These are phyloP conservation scores for Choanephora cucurbitarum DNA, from an alignment of 371 early-diverging fungal genomes.

Conservation along the genomic window DNA sequence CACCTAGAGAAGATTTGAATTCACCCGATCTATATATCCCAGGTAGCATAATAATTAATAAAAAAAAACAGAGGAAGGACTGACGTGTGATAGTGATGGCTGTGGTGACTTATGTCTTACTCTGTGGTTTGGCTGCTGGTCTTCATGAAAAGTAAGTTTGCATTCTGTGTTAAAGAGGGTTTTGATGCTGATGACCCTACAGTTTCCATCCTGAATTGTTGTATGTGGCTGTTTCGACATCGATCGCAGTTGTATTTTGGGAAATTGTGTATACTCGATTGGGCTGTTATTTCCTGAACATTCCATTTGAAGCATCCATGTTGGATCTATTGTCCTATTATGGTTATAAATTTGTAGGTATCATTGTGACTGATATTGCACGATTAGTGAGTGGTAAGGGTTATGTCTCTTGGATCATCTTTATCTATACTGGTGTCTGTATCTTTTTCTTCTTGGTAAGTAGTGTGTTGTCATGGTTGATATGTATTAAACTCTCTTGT, in stretches of 20 bases:
- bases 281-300: constrained; percentile 88
- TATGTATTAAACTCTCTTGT: no score
- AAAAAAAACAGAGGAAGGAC: background rate
- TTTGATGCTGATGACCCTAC: no score
- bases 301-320: constrained; percentile 82
- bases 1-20: constrained; percentile 90
- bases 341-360: constrained; percentile 96
- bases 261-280: constrained; percentile 84
- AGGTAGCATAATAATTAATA: constrained; percentile 31
- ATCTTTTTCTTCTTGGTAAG: constrained; percentile 70
- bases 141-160: constrained; percentile 61
- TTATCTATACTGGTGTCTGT: constrained; percentile 77
- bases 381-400: constrained; percentile 51
- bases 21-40: constrained; percentile 99
- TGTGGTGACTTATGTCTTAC: constrained; percentile 91
- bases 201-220: constrained; percentile 92
- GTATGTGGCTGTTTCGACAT: constrained; percentile 86
- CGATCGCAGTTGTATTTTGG: constrained; percentile 78
- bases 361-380: constrained; percentile 60
- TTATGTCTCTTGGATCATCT: constrained; percentile 63
- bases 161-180: background rate
- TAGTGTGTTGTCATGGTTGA: no score
- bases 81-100: constrained; percentile 72
- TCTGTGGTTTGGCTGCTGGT: constrained; percentile 76
- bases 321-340: constrained; percentile 89